Evolutionary conservation across 2,329 filamentous ascomycete species (phyloP).

Genomic region (Botrytis fabae): DNA sequence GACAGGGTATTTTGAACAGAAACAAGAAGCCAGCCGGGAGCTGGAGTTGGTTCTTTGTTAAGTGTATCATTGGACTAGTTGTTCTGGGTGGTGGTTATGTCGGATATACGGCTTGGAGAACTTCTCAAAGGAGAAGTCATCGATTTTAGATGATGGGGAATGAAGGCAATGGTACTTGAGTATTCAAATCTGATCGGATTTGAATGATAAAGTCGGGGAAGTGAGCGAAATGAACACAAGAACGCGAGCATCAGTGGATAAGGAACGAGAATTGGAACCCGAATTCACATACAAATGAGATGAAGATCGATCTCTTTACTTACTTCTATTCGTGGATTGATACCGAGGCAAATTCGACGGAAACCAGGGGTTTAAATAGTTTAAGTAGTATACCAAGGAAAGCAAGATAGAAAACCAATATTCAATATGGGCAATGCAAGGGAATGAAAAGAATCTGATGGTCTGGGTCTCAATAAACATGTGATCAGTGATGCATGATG

Average conservation of each 20-base stretch:
- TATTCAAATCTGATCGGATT: not conserved
- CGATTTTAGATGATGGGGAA: conserved; percentile 35
- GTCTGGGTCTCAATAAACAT: not conserved
- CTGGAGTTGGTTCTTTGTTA: conserved; percentile 75
- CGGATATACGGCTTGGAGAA: conserved; percentile 79
- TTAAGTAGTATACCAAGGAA: conserved; percentile 1
- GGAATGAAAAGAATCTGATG: not conserved
- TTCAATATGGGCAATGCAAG: not conserved
- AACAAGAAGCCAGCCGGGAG: conserved; percentile 46
- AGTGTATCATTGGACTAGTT: conserved; percentile 74
- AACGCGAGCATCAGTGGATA: not conserved
- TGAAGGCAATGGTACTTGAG: not conserved
- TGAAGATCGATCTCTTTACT: not conserved
- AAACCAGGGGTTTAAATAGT: not conserved
- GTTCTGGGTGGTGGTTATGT: conserved; percentile 75
- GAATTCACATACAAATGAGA: not conserved
- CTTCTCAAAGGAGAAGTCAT: conserved; percentile 43
- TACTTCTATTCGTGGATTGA: not conserved
- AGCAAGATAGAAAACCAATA: not conserved
- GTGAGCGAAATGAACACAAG: not conserved
- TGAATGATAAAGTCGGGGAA: not conserved
- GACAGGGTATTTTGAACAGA: conserved; percentile 28
- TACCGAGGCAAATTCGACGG: not conserved
- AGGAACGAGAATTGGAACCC: not conserved
- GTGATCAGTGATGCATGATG: not conserved